Evolutionary conservation across 257 asterid genomes (phyloP).

Genomic region (Penstemon newberryi): DNA sequence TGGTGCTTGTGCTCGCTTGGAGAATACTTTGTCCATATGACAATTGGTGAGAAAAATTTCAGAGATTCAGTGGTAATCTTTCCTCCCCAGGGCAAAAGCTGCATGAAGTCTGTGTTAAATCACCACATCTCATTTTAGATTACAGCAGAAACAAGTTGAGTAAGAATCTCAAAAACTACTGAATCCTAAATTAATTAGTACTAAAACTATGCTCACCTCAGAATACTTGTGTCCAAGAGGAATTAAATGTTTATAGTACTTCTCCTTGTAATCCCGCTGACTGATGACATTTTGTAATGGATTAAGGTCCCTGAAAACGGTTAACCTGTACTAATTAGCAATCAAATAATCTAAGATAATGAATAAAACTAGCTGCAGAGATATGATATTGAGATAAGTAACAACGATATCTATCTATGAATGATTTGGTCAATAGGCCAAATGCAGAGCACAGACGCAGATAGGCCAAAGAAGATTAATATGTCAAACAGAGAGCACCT

Average conservation of each 20-base stretch:
- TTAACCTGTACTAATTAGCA: constrained; percentile 7
- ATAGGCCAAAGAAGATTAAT: not conserved
- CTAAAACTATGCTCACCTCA: constrained; percentile 44
- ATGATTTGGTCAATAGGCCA: constrained; percentile 10
- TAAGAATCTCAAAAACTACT: not conserved
- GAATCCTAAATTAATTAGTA: not conserved
- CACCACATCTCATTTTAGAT: constrained; percentile 37
- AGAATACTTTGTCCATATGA: constrained; percentile 81
- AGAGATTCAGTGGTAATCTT: constrained; percentile 81
- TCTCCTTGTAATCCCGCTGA: constrained; percentile 68
- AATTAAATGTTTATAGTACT: constrained; percentile 63
- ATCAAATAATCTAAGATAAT: not conserved
- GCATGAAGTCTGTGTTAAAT: constrained; percentile 67
- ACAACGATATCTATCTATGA: not conserved
- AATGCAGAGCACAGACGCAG: not conserved
- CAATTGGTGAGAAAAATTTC: constrained; percentile 86
- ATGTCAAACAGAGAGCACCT: constrained; percentile 1
- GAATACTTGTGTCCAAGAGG: constrained; percentile 69
- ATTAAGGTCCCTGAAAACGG: constrained; percentile 77
- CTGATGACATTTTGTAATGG: constrained; percentile 67
- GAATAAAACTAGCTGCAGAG: constrained; percentile 9
- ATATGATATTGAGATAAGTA: constrained; percentile 19
- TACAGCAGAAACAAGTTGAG: constrained; percentile 5
- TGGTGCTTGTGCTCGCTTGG: constrained; percentile 50
- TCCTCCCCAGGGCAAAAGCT: constrained; percentile 99